phyloP scores from a whole-genome alignment of 495 filamentous ascomycete genomes.

The Talaromyces thailandensis region DNA sequence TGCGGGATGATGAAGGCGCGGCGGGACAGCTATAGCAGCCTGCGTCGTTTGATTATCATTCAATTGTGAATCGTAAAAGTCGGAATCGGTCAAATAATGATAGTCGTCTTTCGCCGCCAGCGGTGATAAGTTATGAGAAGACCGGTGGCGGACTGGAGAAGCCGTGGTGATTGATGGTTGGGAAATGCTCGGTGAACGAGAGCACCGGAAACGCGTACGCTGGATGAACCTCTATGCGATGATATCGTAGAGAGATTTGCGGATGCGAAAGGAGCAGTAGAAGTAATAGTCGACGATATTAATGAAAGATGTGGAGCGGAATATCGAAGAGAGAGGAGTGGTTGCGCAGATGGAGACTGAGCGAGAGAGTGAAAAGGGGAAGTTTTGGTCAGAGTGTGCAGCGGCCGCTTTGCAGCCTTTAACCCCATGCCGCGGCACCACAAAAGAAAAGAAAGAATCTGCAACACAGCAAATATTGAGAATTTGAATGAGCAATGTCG shows the following conservation, averaged over 20 bases:
- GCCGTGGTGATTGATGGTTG: constrained; percentile 23
- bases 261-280: background rate
- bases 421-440: background rate
- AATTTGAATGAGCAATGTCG: background rate
- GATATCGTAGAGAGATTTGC: background rate
- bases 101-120: constrained; percentile 20
- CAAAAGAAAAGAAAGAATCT: background rate
- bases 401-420: background rate
- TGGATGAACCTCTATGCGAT: background rate
- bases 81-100: background rate
- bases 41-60: background rate
- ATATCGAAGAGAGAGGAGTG: background rate
- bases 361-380: background rate
- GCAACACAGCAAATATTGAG: background rate
- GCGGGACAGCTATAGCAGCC: constrained; percentile 5
- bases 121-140: constrained; percentile 19
- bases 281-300: background rate
- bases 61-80: background rate
- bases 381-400: background rate
- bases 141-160: constrained; percentile 17
- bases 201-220: background rate
- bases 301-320: background rate
- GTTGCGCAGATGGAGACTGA: background rate
- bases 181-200: background rate
- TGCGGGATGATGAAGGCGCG: constrained; percentile 3